These are phyloP conservation scores for Brachypodium distachyon DNA, from an alignment of 202 grass and related monocot genomes.

Conservation along the genomic window DNA sequence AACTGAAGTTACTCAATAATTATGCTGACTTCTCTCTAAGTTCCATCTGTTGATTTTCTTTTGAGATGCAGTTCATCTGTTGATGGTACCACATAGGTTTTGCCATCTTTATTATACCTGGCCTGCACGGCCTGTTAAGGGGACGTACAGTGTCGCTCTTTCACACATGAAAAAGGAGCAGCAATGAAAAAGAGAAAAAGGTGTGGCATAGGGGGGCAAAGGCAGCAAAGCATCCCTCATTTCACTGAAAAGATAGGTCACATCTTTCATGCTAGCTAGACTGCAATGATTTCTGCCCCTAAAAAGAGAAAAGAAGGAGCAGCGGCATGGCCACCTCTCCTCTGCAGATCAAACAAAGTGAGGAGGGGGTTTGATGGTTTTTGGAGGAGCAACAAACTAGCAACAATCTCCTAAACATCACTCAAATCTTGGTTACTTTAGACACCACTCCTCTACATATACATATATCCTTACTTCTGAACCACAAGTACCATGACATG, in stretches of 20 bases:
- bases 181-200: conserved; percentile 8
- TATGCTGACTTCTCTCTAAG: conserved; percentile 2
- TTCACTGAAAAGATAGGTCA: conserved; percentile 52
- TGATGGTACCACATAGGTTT: background rate
- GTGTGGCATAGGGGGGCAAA: background rate
- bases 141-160: background rate
- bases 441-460: conserved; percentile 8
- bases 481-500: conserved; percentile 2
- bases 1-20: background rate
- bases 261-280: conserved; percentile 38
- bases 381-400: background rate
- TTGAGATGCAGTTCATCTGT: too few relatives aligned
- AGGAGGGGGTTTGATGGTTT: background rate
- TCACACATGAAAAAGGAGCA: background rate
- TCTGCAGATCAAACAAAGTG: conserved; percentile 15
- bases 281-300: conserved; percentile 30
- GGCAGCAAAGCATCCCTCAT: conserved; percentile 38
- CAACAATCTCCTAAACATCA: conserved; percentile 5
- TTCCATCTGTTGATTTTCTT: too few relatives aligned
- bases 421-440: background rate
- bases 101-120: background rate
- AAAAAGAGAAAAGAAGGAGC: conserved; percentile 19
- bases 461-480: background rate
- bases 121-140: conserved; percentile 10
- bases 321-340: background rate